Evolutionary conservation across 1,139 yeast species (phyloP).

Genomic region (Blastobotrys indianensis): DNA sequence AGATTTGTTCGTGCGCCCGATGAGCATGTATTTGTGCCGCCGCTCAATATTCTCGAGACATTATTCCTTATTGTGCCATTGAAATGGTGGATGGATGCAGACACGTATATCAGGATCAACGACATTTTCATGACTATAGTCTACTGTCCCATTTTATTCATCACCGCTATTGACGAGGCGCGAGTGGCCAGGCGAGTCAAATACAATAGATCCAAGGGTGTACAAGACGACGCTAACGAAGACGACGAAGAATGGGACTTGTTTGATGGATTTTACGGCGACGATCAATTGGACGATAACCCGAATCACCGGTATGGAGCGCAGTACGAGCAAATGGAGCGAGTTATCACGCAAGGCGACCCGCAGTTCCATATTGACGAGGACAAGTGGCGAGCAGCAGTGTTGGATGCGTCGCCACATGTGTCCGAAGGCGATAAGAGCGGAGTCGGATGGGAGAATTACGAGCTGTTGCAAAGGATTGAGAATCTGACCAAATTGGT

Average conservation of each 20-base stretch:
- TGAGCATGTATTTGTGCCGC: conserved; percentile 79
- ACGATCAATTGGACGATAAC: conserved; percentile 21
- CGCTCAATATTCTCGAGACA: conserved; percentile 68
- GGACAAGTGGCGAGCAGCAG: conserved; percentile 43
- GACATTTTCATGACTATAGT: conserved; percentile 53
- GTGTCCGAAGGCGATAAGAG: conserved; percentile 47
- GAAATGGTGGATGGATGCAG: conserved; percentile 35
- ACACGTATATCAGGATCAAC: conserved; percentile 24
- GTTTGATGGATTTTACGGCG: conserved; percentile 64
- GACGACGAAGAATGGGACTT: conserved; percentile 76
- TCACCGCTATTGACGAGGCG: conserved; percentile 60
- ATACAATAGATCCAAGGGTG: conserved; percentile 61
- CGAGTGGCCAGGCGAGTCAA: conserved; percentile 61
- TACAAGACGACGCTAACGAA: conserved; percentile 78
- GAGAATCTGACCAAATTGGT: conserved; percentile 33
- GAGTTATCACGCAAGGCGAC: conserved; percentile 42
- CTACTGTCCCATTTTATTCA: conserved; percentile 60
- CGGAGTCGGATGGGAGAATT: conserved; percentile 65
- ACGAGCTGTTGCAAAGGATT: conserved; percentile 44
- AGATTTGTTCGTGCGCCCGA: conserved; percentile 86
- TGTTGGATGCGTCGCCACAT: conserved; percentile 50
- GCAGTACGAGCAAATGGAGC: conserved; percentile 45
- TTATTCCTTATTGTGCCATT: conserved; percentile 40
- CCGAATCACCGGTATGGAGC: conserved; percentile 43
- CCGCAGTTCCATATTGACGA: conserved; percentile 57